Conservation (phyloP, 129 eudicot species). For the Ambrosia artemisiifolia region DNA sequence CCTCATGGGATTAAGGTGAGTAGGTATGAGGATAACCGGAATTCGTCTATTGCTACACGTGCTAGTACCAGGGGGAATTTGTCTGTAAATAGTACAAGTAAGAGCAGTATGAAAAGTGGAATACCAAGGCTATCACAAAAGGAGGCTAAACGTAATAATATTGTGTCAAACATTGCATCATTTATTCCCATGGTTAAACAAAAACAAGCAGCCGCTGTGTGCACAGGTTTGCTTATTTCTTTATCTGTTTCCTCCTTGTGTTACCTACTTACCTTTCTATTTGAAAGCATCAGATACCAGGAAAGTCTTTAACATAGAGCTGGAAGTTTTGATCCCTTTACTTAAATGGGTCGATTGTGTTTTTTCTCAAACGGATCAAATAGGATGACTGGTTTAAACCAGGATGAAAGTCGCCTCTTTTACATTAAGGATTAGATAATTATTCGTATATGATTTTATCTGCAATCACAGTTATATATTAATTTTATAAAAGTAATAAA, state of each 20-base stretch:
- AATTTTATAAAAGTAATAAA: neutral
- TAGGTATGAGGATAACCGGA: constrained; percentile 34
- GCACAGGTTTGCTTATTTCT: constrained; percentile 46
- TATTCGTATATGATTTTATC: neutral
- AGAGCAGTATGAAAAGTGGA: constrained; percentile 47
- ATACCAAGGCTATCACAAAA: constrained; percentile 45
- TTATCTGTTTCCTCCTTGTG: constrained; percentile 6
- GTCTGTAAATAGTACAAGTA: constrained; percentile 45
- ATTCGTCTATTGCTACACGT: constrained; percentile 39
- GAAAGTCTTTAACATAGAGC: constrained; percentile 8
- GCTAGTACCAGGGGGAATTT: constrained; percentile 41
- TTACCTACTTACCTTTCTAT: neutral
- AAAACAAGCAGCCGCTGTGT: constrained; percentile 75
- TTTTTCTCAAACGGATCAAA: constrained; percentile 9
- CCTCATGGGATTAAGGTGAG: constrained; percentile 26
- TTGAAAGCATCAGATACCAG: neutral
- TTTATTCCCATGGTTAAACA: constrained; percentile 82
- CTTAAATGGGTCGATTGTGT: constrained; percentile 4
- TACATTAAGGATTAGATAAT: too few relatives aligned
- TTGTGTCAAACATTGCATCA: constrained; percentile 66
- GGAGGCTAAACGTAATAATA: constrained; percentile 52
- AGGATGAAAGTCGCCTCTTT: neutral
- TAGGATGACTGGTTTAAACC: neutral
- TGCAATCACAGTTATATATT: neutral
- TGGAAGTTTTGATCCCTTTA: constrained; percentile 1